Percentiles rank a stretch among this genome's conserved stretches.
phyloP scores from a whole-genome alignment of 2,329 filamentous ascomycete genomes.

The Stenocarpella maydis region DNA sequence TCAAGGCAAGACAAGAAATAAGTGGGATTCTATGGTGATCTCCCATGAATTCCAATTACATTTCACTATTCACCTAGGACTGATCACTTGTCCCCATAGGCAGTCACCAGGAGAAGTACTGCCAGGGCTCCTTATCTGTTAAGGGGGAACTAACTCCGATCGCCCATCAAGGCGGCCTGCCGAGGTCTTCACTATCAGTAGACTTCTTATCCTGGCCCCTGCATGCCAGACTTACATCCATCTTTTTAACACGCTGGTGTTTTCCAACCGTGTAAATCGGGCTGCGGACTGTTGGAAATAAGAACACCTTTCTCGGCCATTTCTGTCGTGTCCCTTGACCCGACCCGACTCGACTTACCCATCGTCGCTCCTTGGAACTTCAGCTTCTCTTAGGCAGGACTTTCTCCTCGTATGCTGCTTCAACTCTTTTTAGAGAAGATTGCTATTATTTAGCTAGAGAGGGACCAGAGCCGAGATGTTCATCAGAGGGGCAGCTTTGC shows the following conservation, averaged over 20 bases:
- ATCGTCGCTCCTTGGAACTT: constrained; percentile 36
- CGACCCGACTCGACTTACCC: constrained; percentile 7
- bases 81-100: neutral
- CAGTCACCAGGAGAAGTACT: neutral
- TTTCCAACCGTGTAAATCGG: constrained; percentile 32
- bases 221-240: constrained; percentile 29
- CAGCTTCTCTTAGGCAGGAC: neutral
- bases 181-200: neutral
- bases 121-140: constrained; percentile 12
- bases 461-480: constrained; percentile 55
- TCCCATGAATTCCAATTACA: neutral
- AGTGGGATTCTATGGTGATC: neutral
- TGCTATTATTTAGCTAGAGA: neutral
- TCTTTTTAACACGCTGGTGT: constrained; percentile 40
- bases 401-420: neutral
- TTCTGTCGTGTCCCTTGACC: neutral
- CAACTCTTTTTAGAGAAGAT: neutral
- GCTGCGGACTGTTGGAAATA: constrained; percentile 24
- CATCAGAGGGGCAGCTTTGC: constrained; percentile 55
- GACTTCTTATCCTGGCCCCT: constrained; percentile 6
- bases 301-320: constrained; percentile 28
- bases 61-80: too few species aligned
- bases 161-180: too few species aligned
- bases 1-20: too few species aligned
- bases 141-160: neutral